Evolutionary conservation across 2,329 filamentous ascomycete species (phyloP), one percentile per base, ranked within the genome.

Genomic region (Hypomyces perniciosus): DNA sequence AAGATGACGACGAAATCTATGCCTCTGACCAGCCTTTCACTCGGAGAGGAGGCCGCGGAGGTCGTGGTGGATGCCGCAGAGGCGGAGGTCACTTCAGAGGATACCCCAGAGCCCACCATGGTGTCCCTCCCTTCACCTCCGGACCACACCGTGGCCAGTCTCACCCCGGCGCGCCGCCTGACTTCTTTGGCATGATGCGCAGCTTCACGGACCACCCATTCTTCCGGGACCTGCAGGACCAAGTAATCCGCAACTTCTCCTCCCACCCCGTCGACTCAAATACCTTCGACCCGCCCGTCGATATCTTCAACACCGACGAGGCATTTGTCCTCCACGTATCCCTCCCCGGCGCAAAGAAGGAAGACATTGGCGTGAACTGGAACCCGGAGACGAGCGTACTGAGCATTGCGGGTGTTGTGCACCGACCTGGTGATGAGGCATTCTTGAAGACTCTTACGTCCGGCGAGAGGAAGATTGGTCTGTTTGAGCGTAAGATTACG

Each of bases 341-440:
- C 1, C 76, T 95, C 0, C 87, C 90, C 0, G 89, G 89, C 28
- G 88, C 85, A 2, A 84, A 84, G 70, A 91, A 90, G 68, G 79
- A 88, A 60, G 87, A 93, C 61, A 73, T 93, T 5, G 85, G 79
- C 51, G 80, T 93, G 42, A 84, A 84, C 65, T 95, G 86, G 80
- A 82, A 92, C 58, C 75, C 80, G 0, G 84, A 88, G 52, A 81
- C 80, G 61, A 78, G 75, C 43, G 72, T 79, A 50, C 72, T 95
- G 39, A 80, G 76, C 59, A 72, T 95, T 49, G 77, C 84, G 1
- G 89, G 89, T 46, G 83, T 91, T 0, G 77, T 90, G 7, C 79
- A 90, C 65, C 79, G 88, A 2, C 85, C 84, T 4, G 85, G 82
- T 6, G 80, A 88, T 64, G 86, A 90, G 62, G 76, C 80, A 45